These are phyloP conservation scores for Trametes punicea DNA, from an alignment of 768 basidiomycete genomes.

Conservation along the genomic window DNA sequence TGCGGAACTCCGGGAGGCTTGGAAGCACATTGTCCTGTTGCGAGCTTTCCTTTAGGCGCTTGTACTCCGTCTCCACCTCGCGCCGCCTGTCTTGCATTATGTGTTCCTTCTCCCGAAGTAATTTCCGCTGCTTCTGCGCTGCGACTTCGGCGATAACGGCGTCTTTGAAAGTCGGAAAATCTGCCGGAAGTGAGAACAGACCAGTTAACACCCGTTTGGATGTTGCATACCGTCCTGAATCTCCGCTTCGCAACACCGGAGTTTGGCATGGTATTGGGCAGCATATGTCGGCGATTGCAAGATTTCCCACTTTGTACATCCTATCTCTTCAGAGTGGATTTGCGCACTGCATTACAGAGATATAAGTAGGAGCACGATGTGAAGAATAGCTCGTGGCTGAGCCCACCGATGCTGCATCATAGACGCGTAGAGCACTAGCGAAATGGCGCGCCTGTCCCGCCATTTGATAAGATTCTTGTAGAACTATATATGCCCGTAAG, in stretches of 20 bases:
- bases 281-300: conserved; percentile 39
- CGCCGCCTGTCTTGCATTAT: conserved; percentile 22
- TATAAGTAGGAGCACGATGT: not conserved
- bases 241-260: conserved; percentile 38
- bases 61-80: conserved; percentile 39
- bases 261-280: conserved; percentile 37
- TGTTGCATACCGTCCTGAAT: conserved; percentile 34
- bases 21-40: conserved; percentile 36
- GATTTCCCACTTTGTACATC: conserved; percentile 44
- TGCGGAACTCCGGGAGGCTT: conserved; percentile 44
- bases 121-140: conserved; percentile 24
- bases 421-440: not conserved
- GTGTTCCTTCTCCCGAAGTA: conserved; percentile 29
- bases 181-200: conserved; percentile 24
- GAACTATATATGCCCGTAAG: not conserved
- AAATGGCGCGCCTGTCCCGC: not conserved
- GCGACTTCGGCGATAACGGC: conserved; percentile 32
- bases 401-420: no score
- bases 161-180: conserved; percentile 26
- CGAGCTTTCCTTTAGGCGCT: conserved; percentile 38
- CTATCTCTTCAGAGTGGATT: conserved; percentile 34
- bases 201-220: not conserved
- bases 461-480: conserved; percentile 11
- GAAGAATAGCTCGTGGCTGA: no score
- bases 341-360: conserved; percentile 31